Conservation (phyloP, 805 yeast genomes). For the Lachancea thermotolerans region DNA sequence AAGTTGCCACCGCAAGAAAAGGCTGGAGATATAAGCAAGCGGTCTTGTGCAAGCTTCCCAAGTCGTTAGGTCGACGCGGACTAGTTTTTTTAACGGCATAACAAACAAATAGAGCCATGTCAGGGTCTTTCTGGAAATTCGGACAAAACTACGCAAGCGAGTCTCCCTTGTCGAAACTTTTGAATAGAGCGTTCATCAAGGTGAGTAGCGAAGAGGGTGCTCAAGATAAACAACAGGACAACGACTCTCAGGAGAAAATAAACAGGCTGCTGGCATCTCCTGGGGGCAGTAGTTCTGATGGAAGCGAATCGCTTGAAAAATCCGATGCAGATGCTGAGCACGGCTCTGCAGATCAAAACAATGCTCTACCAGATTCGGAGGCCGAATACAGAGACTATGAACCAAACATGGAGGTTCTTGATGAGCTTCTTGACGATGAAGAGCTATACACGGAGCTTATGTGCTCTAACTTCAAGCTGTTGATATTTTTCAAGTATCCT, state of each 20-base stretch:
- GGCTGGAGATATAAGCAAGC: background rate
- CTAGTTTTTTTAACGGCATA: background rate
- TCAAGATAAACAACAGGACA: constrained; percentile 8
- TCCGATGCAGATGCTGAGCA: constrained; percentile 19
- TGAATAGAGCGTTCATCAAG: constrained; percentile 33
- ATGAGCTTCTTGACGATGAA: constrained; percentile 65
- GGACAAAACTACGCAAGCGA: constrained; percentile 51
- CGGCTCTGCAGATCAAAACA: constrained; percentile 9
- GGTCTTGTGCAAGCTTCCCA: background rate
- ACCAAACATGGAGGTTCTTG: constrained; percentile 39
- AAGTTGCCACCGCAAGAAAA: background rate
- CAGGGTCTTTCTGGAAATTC: constrained; percentile 53
- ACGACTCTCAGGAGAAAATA: constrained; percentile 12
- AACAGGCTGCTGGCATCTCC: constrained; percentile 3
- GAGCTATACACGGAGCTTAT: constrained; percentile 67
- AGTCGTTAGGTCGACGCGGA: background rate
- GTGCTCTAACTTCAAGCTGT: constrained; percentile 64
- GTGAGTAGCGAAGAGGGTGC: constrained; percentile 8
- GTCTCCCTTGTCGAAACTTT: constrained; percentile 46
- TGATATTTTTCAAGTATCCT: constrained; percentile 76
- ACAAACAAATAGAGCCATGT: constrained; percentile 21
- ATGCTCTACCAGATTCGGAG: constrained; percentile 26
- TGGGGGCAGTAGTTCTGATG: constrained; percentile 3
- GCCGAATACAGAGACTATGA: constrained; percentile 33
- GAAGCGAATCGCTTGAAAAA: constrained; percentile 21